Conservation (phyloP, 2,329 filamentous ascomycete genomes). For the Cephalotrichum gorgonifer region DNA sequence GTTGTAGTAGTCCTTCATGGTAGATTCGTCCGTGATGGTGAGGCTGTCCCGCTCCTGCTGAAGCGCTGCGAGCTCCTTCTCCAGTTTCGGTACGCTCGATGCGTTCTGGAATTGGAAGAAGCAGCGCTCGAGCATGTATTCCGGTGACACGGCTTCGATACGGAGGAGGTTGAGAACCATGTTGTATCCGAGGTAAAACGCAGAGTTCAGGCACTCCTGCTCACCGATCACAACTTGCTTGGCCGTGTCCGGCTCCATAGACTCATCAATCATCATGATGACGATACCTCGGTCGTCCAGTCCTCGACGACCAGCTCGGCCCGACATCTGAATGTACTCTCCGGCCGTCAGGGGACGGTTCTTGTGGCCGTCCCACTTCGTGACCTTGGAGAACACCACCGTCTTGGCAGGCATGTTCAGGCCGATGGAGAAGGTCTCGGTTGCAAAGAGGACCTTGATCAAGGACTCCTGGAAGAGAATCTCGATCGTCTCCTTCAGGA, state of each 20-base stretch:
- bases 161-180: constrained; percentile 96
- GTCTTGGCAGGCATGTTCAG: constrained; percentile 99
- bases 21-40: constrained; percentile 74
- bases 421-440: constrained; percentile 97
- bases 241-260: constrained; percentile 88
- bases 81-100: constrained; percentile 71
- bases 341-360: constrained; percentile 82
- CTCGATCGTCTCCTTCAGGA: constrained; percentile 96
- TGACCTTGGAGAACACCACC: constrained; percentile 95
- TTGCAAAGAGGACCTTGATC: constrained; percentile 96
- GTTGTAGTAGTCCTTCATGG: constrained; percentile 90
- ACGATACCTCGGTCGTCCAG: constrained; percentile 96
- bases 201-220: constrained; percentile 94
- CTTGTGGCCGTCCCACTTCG: constrained; percentile 81
- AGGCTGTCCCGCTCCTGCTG: constrained; percentile 66
- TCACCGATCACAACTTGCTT: constrained; percentile 94
- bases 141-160: constrained; percentile 97
- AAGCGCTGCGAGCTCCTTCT: constrained; percentile 71
- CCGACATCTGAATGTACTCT: constrained; percentile 98
- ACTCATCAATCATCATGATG: constrained; percentile 98
- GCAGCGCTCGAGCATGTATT: constrained; percentile 97
- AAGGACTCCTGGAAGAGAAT: constrained; percentile 97
- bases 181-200: constrained; percentile 96
- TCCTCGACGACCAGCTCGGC: constrained; percentile 89
- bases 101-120: constrained; percentile 98